Conservation (phyloP, 768 basidiomycete species). For the Leccinum obscurum region DNA sequence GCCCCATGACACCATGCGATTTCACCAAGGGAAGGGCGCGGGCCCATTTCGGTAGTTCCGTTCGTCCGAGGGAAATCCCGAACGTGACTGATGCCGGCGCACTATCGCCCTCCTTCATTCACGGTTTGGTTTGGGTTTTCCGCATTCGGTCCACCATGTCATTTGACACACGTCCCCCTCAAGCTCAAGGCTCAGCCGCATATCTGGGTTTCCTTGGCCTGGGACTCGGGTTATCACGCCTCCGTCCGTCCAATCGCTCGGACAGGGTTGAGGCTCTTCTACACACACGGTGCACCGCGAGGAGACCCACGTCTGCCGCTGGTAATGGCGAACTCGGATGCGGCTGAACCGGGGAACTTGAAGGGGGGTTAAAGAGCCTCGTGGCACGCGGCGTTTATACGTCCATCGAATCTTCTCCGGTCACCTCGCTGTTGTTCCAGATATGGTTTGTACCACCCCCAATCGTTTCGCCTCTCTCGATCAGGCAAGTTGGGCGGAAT, state of each 20-base stretch:
- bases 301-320: not conserved
- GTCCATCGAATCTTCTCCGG: not conserved
- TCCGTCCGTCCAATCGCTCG: not conserved
- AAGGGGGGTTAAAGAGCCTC: conserved; percentile 5
- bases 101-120: conserved; percentile 12
- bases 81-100: conserved; percentile 7
- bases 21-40: not conserved
- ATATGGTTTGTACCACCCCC: not conserved
- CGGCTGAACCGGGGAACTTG: not conserved
- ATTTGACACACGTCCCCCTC: not conserved
- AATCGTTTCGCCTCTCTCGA: too few relatives aligned
- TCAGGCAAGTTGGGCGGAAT: not conserved
- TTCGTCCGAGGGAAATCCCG: conserved; percentile 18
- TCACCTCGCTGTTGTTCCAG: not conserved
- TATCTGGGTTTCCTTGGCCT: not conserved
- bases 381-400: not conserved
- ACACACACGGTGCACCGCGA: not conserved
- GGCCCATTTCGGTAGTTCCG: not conserved
- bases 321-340: not conserved
- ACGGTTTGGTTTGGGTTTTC: conserved; percentile 10
- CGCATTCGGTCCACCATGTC: conserved; percentile 14
- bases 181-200: not conserved
- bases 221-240: not conserved
- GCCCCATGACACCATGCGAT: not conserved
- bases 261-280: not conserved